These are phyloP conservation scores for Boletus subcaerulescens DNA, from an alignment of 768 basidiomycete species.

Conservation along the genomic window DNA sequence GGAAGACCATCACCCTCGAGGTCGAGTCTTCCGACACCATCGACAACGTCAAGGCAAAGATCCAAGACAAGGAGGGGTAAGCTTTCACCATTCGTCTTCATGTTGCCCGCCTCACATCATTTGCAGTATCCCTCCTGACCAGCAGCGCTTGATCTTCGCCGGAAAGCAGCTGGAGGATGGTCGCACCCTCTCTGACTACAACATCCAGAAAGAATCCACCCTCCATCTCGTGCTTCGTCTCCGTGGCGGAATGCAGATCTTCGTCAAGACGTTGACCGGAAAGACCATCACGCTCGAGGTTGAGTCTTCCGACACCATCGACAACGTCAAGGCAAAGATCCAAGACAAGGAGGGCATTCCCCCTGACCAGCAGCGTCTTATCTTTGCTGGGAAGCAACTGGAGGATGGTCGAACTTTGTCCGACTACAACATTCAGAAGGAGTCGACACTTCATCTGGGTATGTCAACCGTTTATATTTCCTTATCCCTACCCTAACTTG, in stretches of 20 bases:
- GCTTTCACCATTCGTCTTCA: background rate
- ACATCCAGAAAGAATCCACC: conserved; percentile 95
- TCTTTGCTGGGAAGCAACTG: conserved; percentile 91
- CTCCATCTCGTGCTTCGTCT: conserved; percentile 86
- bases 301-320: conserved; percentile 83
- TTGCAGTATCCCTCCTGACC: conserved; percentile 75
- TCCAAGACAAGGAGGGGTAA: conserved; percentile 72
- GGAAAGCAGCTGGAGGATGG: conserved; percentile 96
- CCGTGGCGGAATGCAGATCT: conserved; percentile 88
- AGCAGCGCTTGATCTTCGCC: conserved; percentile 94
- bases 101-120: background rate
- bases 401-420: conserved; percentile 89
- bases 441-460: conserved; percentile 63
- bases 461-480: background rate
- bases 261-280: conserved; percentile 79
- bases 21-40: conserved; percentile 29
- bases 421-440: conserved; percentile 91
- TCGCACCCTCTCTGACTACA: conserved; percentile 84
- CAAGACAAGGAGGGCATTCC: conserved; percentile 91
- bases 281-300: conserved; percentile 93
- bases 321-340: conserved; percentile 89
- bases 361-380: conserved; percentile 87
- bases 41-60: conserved; percentile 36
- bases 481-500: background rate
- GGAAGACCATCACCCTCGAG: conserved; percentile 67